Conservation (phyloP, 1,284 basidiomycete genomes). For the Trametes versicolor region DNA sequence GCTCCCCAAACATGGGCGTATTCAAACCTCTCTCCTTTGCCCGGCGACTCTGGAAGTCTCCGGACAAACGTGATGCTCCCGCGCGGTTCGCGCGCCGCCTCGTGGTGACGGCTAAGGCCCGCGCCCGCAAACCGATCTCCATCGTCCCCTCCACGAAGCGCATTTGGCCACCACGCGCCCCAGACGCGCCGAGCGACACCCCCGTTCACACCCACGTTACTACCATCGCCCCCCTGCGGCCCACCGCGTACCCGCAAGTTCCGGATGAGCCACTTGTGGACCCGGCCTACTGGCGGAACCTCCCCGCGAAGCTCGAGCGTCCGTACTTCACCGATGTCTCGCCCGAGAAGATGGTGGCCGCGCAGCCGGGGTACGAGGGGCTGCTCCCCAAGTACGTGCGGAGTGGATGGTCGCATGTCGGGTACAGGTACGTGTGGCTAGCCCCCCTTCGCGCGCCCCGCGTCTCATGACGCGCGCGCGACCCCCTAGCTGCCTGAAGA, state of each 20-base stretch:
- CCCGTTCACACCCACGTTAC: neutral
- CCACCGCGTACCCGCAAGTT: conserved; percentile 2
- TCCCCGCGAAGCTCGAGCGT: conserved; percentile 19
- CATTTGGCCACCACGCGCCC: conserved; percentile 9
- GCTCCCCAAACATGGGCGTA: conserved; percentile 14
- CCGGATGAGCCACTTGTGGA: conserved; percentile 21
- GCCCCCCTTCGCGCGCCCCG: neutral
- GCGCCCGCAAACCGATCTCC: conserved; percentile 21
- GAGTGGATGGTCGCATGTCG: conserved; percentile 21
- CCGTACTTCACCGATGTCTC: conserved; percentile 26
- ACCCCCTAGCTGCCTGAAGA: conserved; percentile 18
- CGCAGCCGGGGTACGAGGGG: conserved; percentile 23
- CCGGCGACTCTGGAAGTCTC: neutral
- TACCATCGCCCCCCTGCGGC: conserved; percentile 1
- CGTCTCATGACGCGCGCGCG: neutral
- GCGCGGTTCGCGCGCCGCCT: conserved; percentile 11
- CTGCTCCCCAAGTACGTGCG: conserved; percentile 18
- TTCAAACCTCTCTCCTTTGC: neutral
- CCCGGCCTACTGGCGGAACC: conserved; percentile 21
- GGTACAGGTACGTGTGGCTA: conserved; percentile 21
- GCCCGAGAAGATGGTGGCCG: conserved; percentile 11
- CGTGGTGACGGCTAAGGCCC: conserved; percentile 20
- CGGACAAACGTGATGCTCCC: conserved; percentile 2
- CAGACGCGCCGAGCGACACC: neutral
- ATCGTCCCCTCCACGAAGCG: conserved; percentile 1